Base-by-base conservation (phyloP, 139 green algal genomes). In the Chlamydomonas urium region DNA sequence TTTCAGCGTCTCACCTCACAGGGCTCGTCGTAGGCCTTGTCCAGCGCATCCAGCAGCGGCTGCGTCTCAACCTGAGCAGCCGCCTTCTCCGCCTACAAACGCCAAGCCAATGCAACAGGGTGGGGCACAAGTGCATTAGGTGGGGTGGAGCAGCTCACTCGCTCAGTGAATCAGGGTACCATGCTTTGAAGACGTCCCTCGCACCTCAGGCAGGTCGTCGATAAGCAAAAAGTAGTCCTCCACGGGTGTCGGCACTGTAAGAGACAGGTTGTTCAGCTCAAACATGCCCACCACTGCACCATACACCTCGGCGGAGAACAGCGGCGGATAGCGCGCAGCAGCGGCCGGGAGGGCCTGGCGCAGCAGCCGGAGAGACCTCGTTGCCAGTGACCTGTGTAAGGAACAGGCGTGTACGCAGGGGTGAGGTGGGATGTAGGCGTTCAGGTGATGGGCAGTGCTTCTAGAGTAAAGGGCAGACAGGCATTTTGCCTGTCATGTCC, bases 251-350 rank as follows among this genome's bases (percentile, higher is more conserved):
- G 81, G 69, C 37, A 95, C 81, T 3, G 74, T 42, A 6, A 95
- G 57, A 1, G 60, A 84, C 23, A 98, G 78, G 84, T 98, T 98
- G 86, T 98, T 98, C 5, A 96, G 81, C 86, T 98, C 93, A 84
- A 98, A 98, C 90, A 98, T 96, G 66, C 93, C 93, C 6, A 97
- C 79, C 47, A 98, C 76, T 61, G 62, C 78, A 57, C 81, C 91
- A 63, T 90, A 97, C 36, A 97, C 83, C 45, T 93, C 73, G 45
- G 78, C 0, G 24, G 59, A 68, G 31, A 72, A 14, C 38, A 74
- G 38, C 31, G 71, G n/a, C 1, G 71, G 71, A 17, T 31, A 65
- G 32, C 4, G 29, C 5, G 71, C 60, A 1, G 33, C 32, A 31
- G 69, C 62, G 2, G 45, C 71, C 4, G 71, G 71, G 33, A 63